A percentile compares a stretch with the other conserved stretches of the same genome.
phyloP scores from a whole-genome alignment of 805 yeast species.

The Yarrowia bubula region DNA sequence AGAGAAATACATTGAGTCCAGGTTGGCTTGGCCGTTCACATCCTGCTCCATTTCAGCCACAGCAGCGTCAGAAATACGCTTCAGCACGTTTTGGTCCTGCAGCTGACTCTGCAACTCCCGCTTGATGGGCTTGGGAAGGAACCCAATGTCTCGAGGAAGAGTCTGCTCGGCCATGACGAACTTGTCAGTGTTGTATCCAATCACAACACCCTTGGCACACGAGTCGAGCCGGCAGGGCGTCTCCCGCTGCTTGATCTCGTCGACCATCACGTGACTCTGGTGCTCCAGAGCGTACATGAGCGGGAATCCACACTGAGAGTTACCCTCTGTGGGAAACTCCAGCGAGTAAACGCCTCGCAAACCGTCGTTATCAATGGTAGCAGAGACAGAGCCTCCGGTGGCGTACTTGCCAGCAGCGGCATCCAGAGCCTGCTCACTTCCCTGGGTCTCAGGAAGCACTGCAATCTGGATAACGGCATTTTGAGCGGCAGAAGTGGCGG shows the following conservation, averaged over 20 bases:
- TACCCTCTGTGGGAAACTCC: slow-evolving; percentile 34
- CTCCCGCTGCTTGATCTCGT: slow-evolving; percentile 34
- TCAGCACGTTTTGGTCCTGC: slow-evolving; percentile 40
- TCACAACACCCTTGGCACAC: slow-evolving; percentile 44
- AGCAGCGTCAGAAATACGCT: slow-evolving; percentile 46
- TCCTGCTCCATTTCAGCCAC: slow-evolving; percentile 48
- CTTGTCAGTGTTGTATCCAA: slow-evolving; percentile 39
- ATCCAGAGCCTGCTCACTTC: slow-evolving; percentile 47
- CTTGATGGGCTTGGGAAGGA: slow-evolving; percentile 56
- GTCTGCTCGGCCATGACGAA: slow-evolving; percentile 38
- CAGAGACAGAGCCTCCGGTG: slow-evolving; percentile 47
- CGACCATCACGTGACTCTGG: slow-evolving; percentile 46
- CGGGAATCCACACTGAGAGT: slow-evolving; percentile 28
- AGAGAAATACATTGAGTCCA: slow-evolving; percentile 81
- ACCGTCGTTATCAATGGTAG: slow-evolving; percentile 35
- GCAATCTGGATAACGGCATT: slow-evolving; percentile 61
- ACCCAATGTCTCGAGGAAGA: slow-evolving; percentile 44
- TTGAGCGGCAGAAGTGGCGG: slow-evolving; percentile 46
- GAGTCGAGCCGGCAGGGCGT: slow-evolving; percentile 46
- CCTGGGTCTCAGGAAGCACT: slow-evolving; percentile 44
- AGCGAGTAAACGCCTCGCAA: slow-evolving; percentile 23
- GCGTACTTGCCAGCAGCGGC: slow-evolving; percentile 63
- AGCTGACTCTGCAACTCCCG: slow-evolving; percentile 42
- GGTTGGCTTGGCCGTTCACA: slow-evolving; percentile 49
- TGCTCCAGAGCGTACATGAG: slow-evolving; percentile 63